Evolutionary conservation across 1,284 basidiomycete genomes (phyloP).

Genomic region (Sporisorium iseilematis-ciliati): DNA sequence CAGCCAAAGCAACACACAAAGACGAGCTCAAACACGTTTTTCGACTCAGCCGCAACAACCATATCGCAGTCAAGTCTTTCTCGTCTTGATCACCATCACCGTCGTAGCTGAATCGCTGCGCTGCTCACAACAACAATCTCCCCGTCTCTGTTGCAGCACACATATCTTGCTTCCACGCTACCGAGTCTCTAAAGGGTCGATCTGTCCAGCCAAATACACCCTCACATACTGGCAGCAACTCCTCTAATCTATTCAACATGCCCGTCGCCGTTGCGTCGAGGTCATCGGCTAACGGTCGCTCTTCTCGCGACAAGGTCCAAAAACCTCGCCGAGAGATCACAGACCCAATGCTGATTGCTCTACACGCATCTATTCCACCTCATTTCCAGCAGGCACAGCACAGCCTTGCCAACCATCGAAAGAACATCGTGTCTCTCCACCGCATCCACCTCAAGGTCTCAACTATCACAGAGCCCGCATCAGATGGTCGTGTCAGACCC

Average conservation of each 20-base stretch:
- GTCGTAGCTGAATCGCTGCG: neutral
- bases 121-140: neutral
- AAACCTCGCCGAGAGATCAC: constrained; percentile 36
- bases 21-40: neutral
- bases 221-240: neutral
- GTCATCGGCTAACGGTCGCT: constrained; percentile 24
- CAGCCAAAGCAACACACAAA: neutral
- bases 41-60: no score
- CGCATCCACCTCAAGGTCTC: constrained; percentile 82
- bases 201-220: neutral
- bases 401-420: constrained; percentile 86
- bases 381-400: constrained; percentile 84
- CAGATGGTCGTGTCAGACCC: constrained; percentile 32
- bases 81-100: constrained; percentile 3
- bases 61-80: no score
- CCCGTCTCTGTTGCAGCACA: neutral
- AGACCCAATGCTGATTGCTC: constrained; percentile 24
- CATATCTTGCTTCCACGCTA: neutral
- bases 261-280: constrained; percentile 48
- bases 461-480: constrained; percentile 73
- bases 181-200: neutral
- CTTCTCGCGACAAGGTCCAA: constrained; percentile 19
- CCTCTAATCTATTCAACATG: constrained; percentile 20
- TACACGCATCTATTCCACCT: constrained; percentile 46
- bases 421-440: constrained; percentile 88